These are phyloP conservation scores for Micromonas commoda DNA, from an alignment of 139 green algal genomes.

Conservation along the genomic window DNA sequence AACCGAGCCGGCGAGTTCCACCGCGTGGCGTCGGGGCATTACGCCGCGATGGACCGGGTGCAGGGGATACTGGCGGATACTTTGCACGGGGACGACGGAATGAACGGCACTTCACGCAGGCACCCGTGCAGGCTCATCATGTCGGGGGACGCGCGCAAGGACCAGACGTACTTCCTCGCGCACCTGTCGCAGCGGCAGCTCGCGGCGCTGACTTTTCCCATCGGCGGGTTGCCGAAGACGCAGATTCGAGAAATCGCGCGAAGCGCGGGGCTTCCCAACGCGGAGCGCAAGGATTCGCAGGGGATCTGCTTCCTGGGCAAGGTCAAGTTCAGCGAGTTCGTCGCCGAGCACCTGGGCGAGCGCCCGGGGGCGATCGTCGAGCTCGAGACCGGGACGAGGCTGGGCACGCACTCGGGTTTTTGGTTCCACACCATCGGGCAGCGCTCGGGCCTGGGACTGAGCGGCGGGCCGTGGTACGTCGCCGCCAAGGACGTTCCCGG, in stretches of 20 bases:
- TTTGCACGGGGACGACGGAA: neutral
- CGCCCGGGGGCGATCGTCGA: conserved; percentile 82
- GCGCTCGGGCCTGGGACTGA: conserved; percentile 78
- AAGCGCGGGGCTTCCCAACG: conserved; percentile 65
- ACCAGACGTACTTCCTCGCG: conserved; percentile 49
- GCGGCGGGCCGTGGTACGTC: conserved; percentile 79
- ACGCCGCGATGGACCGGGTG: conserved; percentile 44
- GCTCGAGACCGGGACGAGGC: conserved; percentile 56
- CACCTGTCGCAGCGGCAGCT: conserved; percentile 62
- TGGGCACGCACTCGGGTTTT: conserved; percentile 73
- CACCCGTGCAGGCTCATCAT: conserved; percentile 52
- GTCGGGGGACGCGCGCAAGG: conserved; percentile 61
- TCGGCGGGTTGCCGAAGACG: conserved; percentile 79
- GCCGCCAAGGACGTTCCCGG: conserved; percentile 14
- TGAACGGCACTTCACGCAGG: no score
- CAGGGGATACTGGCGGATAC: neutral
- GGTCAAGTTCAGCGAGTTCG: conserved; percentile 81
- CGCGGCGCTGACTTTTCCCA: conserved; percentile 73
- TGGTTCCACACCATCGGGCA: conserved; percentile 98
- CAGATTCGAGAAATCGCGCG: conserved; percentile 54
- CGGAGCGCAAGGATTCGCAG: conserved; percentile 84
- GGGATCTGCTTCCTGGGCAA: conserved; percentile 99
- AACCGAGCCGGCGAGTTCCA: neutral
- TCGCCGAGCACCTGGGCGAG: conserved; percentile 74
- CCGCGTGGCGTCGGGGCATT: conserved; percentile 60